A percentile compares a stretch with the other conserved stretches of the same genome.
phyloP scores from a whole-genome alignment of 768 basidiomycete species.

The Rhizopogon vinicolor region DNA sequence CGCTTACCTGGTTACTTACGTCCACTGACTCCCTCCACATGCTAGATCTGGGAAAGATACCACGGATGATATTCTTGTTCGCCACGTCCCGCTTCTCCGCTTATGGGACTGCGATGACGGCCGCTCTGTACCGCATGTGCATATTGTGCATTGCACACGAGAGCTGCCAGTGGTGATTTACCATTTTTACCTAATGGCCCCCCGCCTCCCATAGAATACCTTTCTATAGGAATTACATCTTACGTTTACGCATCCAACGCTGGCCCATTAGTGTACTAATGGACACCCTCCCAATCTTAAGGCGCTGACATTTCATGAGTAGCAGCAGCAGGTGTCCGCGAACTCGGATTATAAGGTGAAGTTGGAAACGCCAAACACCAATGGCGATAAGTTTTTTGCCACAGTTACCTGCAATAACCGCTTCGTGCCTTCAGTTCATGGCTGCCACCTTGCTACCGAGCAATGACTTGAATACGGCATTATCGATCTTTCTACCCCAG shows the following conservation, averaged over 20 bases:
- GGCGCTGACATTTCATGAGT: slow-evolving; percentile 32
- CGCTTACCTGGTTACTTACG: slow-evolving; percentile 35
- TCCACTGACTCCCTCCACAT: slow-evolving; percentile 32
- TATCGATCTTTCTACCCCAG: too few species aligned
- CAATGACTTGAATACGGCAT: too few species aligned
- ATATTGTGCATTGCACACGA: slow-evolving; percentile 5
- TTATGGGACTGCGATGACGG: too few species aligned
- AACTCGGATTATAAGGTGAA: slow-evolving; percentile 13
- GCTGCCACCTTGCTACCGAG: too few species aligned
- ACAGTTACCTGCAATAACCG: too few species aligned
- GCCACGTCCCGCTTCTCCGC: slow-evolving; percentile 35
- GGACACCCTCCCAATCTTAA: background rate
- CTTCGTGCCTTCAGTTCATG: too few species aligned
- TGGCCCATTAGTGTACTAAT: slow-evolving; percentile 17
- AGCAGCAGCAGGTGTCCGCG: slow-evolving; percentile 3
- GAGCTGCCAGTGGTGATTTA: too few species aligned
- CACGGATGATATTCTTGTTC: background rate
- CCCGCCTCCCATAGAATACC: slow-evolving; percentile 33
- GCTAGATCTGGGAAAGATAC: slow-evolving; percentile 33
- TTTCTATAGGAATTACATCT: slow-evolving; percentile 24
- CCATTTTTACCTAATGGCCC: slow-evolving; percentile 25
- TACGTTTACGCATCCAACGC: slow-evolving; percentile 14
- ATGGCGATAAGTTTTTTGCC: too few species aligned
- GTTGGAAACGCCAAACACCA: slow-evolving; percentile 6
- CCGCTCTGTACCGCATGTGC: too few species aligned